Evolutionary conservation across 2,329 filamentous ascomycete genomes (phyloP), one percentile per base, ranked within the genome.

Genomic region (Apiospora marii): DNA sequence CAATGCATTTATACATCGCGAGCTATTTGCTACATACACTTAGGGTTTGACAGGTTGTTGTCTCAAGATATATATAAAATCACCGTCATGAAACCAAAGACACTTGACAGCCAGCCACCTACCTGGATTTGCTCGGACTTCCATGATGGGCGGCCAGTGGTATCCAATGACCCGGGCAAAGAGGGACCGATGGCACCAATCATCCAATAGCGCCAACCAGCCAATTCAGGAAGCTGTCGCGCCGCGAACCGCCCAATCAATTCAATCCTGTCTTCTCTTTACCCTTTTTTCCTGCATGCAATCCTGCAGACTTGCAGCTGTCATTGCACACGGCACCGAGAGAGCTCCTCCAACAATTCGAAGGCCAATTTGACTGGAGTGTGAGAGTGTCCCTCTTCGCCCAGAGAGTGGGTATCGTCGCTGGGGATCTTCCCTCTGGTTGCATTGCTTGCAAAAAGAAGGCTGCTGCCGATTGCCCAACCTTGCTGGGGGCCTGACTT

Each of bases 181-280:
- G 58, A 64, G 34, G 58, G 58, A 64, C 58, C 58, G 34, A 64
- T 41, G 58, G 58, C n/a, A 64, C 58, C 58, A 41, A 41, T 64
- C 58, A 41, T 64, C 34, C 58, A 64, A 64, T 64, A 64, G 58
- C 34, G 58, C 58, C 58, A n/a, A 41, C 58, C 58, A 64, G 58
- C 58, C 58, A 41, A 41, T 64, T 64, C 58, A 64, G 58, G 58
- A 64, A 41, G 58, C 58, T 22, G 30, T 64, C 34, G 58, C 58
- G 34, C 19, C 30, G 27, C 22, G 8, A 61, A 22, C 27, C 16
- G 10, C 53, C 53, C 58, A 64, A 64, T 64, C 58, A 64, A 64
- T 64, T 12, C 58, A 14, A 41, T 64, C 22, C 58, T 22, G 22
- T n/a, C 13, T 41, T 64, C 34, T 22, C n/a, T 41, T 64, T 41